A percentile compares a stretch with the other conserved stretches of the same genome.
phyloP scores from a whole-genome alignment of 2,329 filamentous ascomycete species.

The Diaporthe aspalathi region DNA sequence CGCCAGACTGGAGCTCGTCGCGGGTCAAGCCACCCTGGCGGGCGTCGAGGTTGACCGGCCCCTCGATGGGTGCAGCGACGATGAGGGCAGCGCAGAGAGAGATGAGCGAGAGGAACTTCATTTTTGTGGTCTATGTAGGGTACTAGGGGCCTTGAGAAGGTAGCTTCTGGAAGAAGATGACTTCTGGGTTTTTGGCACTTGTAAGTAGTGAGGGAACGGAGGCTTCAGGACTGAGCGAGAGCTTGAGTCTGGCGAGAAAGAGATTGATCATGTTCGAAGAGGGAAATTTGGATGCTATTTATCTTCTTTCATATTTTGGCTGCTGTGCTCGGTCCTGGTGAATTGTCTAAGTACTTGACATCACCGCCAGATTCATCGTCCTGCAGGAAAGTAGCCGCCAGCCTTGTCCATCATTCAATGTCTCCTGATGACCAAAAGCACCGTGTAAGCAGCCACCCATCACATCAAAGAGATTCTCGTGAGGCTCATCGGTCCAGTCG shows the following conservation, averaged over 20 bases:
- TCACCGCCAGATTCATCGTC: too few species aligned
- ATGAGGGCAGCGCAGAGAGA: neutral
- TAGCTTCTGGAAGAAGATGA: neutral
- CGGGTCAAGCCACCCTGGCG: conserved; percentile 14
- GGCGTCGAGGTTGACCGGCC: neutral
- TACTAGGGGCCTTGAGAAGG: neutral
- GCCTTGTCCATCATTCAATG: neutral
- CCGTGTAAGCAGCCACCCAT: neutral
- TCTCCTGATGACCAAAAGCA: neutral
- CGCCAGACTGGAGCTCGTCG: conserved; percentile 10
- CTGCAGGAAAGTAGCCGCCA: neutral
- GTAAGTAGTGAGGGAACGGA: neutral
- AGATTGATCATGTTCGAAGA: neutral
- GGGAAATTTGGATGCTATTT: neutral
- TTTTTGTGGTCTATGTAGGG: neutral
- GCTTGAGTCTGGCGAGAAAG: conserved; percentile 4
- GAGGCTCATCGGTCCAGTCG: conserved; percentile 5
- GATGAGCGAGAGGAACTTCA: conserved; percentile 9
- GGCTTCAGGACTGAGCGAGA: conserved; percentile 8
- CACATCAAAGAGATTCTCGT: neutral
- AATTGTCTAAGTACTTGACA: neutral
- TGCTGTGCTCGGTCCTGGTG: too few species aligned
- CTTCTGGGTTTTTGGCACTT: neutral
- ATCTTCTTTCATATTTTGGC: neutral
- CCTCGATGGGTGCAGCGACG: conserved; percentile 1